Conservation (phyloP, 1,284 basidiomycete species). For the Bjerkandera adusta region DNA sequence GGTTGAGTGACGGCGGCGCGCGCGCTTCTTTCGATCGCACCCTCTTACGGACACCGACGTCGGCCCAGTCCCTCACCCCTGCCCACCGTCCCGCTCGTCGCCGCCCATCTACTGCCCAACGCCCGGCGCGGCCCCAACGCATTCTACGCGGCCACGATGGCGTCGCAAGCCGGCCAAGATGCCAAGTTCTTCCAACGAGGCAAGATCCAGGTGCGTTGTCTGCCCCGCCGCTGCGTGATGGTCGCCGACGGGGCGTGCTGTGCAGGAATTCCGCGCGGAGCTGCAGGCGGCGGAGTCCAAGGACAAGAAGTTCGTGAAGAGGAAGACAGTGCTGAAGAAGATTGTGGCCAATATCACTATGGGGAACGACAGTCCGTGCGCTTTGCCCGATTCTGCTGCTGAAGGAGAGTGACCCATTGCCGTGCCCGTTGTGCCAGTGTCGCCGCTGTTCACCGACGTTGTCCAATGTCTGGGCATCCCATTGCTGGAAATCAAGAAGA, state of each 20-base stretch:
- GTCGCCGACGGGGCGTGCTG: not conserved
- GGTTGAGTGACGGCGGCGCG: slow-evolving; percentile 1
- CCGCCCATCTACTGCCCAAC: not conserved
- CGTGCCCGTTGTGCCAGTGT: slow-evolving; percentile 62
- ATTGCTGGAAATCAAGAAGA: slow-evolving; percentile 97
- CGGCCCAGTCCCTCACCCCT: slow-evolving; percentile 2
- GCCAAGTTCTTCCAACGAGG: slow-evolving; percentile 89
- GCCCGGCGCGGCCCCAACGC: slow-evolving; percentile 1
- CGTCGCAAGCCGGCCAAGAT: slow-evolving; percentile 69
- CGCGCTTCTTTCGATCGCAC: not conserved
- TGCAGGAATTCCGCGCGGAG: slow-evolving; percentile 82
- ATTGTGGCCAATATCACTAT: slow-evolving; percentile 95
- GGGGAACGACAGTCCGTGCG: slow-evolving; percentile 86
- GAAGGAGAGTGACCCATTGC: slow-evolving; percentile 7
- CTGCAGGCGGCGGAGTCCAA: slow-evolving; percentile 86
- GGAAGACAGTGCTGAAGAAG: slow-evolving; percentile 93
- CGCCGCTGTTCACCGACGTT: slow-evolving; percentile 86
- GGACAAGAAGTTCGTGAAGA: slow-evolving; percentile 91
- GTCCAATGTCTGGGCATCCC: slow-evolving; percentile 87
- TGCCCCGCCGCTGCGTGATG: not conserved
- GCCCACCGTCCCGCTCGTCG: not conserved
- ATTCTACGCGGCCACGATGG: slow-evolving; percentile 39
- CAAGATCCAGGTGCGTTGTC: slow-evolving; percentile 77
- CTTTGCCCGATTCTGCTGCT: slow-evolving; percentile 17
- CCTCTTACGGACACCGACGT: slow-evolving; percentile 1